phyloP scores from a whole-genome alignment of 495 filamentous ascomycete species.

The Thozetella sp. region DNA sequence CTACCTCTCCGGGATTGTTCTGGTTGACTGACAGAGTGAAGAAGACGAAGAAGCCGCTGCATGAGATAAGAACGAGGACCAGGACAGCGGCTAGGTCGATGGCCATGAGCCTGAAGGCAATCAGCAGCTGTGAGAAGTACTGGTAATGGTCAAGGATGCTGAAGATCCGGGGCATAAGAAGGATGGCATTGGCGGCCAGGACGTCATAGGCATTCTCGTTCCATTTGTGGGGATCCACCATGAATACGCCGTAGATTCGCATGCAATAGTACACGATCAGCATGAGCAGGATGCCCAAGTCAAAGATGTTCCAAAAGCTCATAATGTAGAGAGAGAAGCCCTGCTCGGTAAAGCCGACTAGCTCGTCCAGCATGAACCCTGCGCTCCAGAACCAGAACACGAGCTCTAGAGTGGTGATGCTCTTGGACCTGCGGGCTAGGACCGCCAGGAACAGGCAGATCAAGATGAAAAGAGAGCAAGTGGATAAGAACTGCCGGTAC shows the following conservation, averaged over 20 bases:
- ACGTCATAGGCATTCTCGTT: conserved; percentile 88
- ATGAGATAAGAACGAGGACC: conserved; percentile 78
- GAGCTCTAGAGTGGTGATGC: conserved; percentile 80
- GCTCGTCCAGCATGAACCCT: conserved; percentile 95
- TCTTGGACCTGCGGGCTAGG: conserved; percentile 64
- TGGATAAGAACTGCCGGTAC: conserved; percentile 87
- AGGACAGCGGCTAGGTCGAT: conserved; percentile 84
- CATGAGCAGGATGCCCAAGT: conserved; percentile 84
- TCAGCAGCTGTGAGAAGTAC: conserved; percentile 92
- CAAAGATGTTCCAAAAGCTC: conserved; percentile 96
- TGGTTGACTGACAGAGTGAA: conserved; percentile 76
- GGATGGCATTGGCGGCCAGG: conserved; percentile 82
- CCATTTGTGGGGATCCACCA: conserved; percentile 68
- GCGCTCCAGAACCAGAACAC: conserved; percentile 97
- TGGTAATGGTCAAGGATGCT: conserved; percentile 90
- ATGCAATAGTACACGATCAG: conserved; percentile 87
- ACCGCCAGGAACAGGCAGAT: conserved; percentile 84
- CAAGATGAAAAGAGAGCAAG: conserved; percentile 77
- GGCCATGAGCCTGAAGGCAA: conserved; percentile 91
- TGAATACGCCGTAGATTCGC: conserved; percentile 80
- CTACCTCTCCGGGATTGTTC: conserved; percentile 66
- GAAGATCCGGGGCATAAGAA: conserved; percentile 88
- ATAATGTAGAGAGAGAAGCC: conserved; percentile 93
- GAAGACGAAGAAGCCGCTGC: conserved; percentile 92
- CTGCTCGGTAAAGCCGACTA: conserved; percentile 90